Base-by-base conservation (phyloP, 2,329 filamentous ascomycete genomes). In the Trichophyton equinum region DNA sequence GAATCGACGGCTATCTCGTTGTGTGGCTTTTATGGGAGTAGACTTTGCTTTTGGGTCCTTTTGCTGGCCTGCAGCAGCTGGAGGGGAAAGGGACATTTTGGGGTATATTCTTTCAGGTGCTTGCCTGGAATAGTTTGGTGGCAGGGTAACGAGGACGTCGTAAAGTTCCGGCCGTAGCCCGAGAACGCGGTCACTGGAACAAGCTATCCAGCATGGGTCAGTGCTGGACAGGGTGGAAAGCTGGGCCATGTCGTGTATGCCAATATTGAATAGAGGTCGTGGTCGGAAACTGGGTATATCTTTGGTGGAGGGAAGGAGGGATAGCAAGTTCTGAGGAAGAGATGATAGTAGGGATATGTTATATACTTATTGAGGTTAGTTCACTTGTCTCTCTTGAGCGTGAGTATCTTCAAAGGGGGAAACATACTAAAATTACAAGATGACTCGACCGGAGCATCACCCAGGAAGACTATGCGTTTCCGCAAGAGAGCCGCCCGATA, bases 171-270 rank as follows among this genome's bases (percentile, higher is more conserved):
- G 83, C 76, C 97, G 97, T 73, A 89, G 87, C 55, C 84, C 85
- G 13, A 99, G 81, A 62, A 99, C 94, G 69, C 88, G 92, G 75
- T 99, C 94, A 1, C 92, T 97, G 2, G 92, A 96, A 73, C 91
- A 96, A 11, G 92, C 94, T 62, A 96, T 86, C 91, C 91, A 99
- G 44, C 91, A 88, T 25, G 75, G 71, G 47, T 83, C 80, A 40
- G 71, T 47, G 71, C 61, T 66, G 69, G 38, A 72, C 69, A 53
- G 64, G 49, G 86, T 83, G 3, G 88, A 79, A 4, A 97, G 80
- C 61, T 87, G 84, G 4, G 88, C 83, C 57, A 99, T 96, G 70
- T 99, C 94, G 72, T 96, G 89, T 15, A 99, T 86, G 57, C 94
- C 94, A 62, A 99, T 82, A 59, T 87, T 91, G 76, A 97, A 99